phyloP scores from a whole-genome alignment of 139 green algal species.

The Ettlia oleoabundans region DNA sequence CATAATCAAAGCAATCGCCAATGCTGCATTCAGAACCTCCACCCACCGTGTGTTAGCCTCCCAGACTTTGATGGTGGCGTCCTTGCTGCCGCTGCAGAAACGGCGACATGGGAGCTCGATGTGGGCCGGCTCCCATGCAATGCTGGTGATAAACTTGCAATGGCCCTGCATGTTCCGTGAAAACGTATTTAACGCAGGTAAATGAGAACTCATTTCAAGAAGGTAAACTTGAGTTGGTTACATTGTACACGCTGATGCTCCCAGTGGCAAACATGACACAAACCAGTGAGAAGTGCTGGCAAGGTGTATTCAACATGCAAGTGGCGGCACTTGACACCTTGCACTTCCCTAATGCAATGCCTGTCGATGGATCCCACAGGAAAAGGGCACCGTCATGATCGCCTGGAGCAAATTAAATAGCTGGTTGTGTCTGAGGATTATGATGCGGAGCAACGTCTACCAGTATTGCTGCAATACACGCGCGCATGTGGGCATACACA shows the following conservation, averaged over 20 bases:
- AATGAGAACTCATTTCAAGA: no score
- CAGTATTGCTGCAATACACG: no score
- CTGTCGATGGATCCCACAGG: constrained; percentile 86
- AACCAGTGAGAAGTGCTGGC: no score
- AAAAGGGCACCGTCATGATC: constrained; percentile 87
- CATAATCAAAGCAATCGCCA: no score
- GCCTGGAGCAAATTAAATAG: constrained; percentile 23
- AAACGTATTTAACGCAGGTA: constrained; percentile 18
- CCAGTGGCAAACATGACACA: no score
- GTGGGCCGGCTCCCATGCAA: constrained; percentile 96
- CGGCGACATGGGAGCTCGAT: constrained; percentile 70
- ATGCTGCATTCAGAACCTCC: no score
- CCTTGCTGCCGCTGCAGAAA: constrained; percentile 84
- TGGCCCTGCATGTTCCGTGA: constrained; percentile 67
- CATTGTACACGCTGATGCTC: no score
- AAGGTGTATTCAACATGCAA: no score
- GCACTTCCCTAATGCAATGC: constrained; percentile 69
- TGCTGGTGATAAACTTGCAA: constrained; percentile 90
- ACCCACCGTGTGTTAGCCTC: constrained; percentile 39
- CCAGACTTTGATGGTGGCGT: constrained; percentile 81
- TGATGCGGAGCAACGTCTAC: no score
- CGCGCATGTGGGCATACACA: no score
- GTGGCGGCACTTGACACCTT: constrained; percentile 29
- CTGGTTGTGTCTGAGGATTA: no score
- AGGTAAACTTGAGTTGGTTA: no score